Conservation (phyloP, 306 rosid species). For the Alnus glutinosa region DNA sequence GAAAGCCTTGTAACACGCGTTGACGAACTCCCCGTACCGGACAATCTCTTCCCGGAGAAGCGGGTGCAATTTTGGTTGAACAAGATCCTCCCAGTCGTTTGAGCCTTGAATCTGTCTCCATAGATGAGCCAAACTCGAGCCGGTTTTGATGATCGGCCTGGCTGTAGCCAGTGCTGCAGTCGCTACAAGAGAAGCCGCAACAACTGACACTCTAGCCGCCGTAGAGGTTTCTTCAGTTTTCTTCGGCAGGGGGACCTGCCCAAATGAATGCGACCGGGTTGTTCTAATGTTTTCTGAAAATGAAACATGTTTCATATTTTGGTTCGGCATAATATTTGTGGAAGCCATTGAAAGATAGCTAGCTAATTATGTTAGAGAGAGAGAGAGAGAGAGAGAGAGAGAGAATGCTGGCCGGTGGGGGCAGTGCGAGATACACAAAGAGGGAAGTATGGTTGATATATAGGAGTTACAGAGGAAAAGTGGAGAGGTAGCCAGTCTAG, state of each 20-base stretch:
- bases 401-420: conserved; percentile 12
- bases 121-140: conserved; percentile 23
- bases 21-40: conserved; percentile 76
- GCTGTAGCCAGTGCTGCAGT: conserved; percentile 4
- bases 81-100: conserved; percentile 72
- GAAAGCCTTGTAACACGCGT: conserved; percentile 79
- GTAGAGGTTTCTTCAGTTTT: neutral
- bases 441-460: conserved; percentile 27
- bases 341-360: conserved; percentile 36
- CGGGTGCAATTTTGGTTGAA: conserved; percentile 72
- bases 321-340: conserved; percentile 18
- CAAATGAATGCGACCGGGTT: conserved; percentile 48
- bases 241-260: conserved; percentile 48
- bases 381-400: neutral
- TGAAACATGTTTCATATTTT: conserved; percentile 37
- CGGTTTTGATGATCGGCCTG: neutral
- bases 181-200: conserved; percentile 22
- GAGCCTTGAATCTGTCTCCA: conserved; percentile 87
- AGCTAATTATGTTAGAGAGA: neutral
- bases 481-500: neutral
- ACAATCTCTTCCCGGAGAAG: conserved; percentile 70
- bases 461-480: neutral
- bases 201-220: conserved; percentile 13
- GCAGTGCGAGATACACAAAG: neutral
- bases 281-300: conserved; percentile 41